These are phyloP conservation scores for Sugiyamaella chiloensis DNA, from an alignment of 805 yeast genomes.

Conservation along the genomic window DNA sequence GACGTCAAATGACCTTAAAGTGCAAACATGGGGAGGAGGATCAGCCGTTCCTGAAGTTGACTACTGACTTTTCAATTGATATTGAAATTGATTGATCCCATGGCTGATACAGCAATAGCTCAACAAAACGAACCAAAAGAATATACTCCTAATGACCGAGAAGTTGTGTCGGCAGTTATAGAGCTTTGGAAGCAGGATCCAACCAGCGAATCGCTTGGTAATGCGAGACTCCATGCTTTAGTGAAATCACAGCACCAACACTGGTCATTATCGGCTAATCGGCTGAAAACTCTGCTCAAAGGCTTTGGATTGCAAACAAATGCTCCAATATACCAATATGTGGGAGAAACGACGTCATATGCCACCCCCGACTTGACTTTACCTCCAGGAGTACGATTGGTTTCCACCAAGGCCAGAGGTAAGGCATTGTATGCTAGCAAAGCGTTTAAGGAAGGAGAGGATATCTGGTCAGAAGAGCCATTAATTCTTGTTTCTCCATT, in stretches of 20 bases:
- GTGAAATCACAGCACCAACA: constrained; percentile 51
- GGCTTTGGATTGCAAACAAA: constrained; percentile 51
- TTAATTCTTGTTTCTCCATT: constrained; percentile 64
- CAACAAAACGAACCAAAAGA: not conserved
- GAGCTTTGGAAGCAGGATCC: constrained; percentile 68
- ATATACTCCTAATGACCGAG: constrained; percentile 50
- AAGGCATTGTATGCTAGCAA: constrained; percentile 57
- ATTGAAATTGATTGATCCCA: no score
- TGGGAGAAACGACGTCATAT: constrained; percentile 50
- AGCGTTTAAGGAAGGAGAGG: constrained; percentile 46
- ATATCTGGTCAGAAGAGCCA: constrained; percentile 62
- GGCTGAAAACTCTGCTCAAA: constrained; percentile 53
- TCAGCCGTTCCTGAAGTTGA: no score
- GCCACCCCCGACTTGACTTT: constrained; percentile 44
- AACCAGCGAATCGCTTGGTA: constrained; percentile 54
- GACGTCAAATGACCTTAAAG: no score
- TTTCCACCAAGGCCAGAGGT: constrained; percentile 53
- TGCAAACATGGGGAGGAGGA: no score
- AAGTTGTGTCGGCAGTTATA: constrained; percentile 59
- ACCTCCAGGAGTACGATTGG: constrained; percentile 43
- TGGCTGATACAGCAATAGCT: not conserved
- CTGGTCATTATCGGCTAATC: constrained; percentile 63
- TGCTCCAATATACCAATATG: constrained; percentile 47
- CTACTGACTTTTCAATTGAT: no score
- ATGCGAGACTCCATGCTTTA: constrained; percentile 49